Base-by-base conservation (phyloP, 495 filamentous ascomycete species). In the Hyaloscypha variabilis region DNA sequence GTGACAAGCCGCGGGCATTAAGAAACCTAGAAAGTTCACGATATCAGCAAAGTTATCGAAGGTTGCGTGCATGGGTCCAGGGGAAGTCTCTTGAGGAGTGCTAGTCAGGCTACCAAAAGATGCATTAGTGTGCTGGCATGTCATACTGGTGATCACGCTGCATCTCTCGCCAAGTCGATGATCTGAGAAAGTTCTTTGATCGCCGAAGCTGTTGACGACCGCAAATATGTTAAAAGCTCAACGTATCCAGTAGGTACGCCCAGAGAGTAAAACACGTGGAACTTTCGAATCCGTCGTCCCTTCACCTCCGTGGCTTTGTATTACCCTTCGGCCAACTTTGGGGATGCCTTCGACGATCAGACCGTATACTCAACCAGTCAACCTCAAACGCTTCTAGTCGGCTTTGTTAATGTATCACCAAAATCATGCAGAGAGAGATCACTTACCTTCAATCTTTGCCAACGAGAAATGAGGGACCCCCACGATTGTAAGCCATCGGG, bases 391-490 rank as follows among this genome's bases (percentile, higher is more conserved):
- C 57, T 42, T 59, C 57, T 6, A 21, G 10, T 59, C 34, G 31
- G 57, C 57, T 59, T 59, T 59, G 8, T 59, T 34, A 39, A 26
- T 19, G 31, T 59, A 30, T 59, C 34, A 42, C 57, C 34, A 25
- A 2, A 23, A 10, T 23, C 30, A 59, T 59, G 46, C 30, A 21
- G 34, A 59, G 34, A 59, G 34, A 34, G 21, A 23, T 10, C 34
- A 28, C 26, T 8, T 57, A 11, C 6, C 54, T 31, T 8, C 26
- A 31, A 34, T 21, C 26, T 54, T 11, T 54, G 1, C 23, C 24
- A 13, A 10, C 3, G 24, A 10, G 30, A 34, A 26, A n/a, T 3
- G 23, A 58, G 23, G 8, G 34, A 11, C 29, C 26, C 54, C 26
- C 26, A 58, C 8, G 54, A 11, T 13, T n/a, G 2, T 1, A 6